Conservation (phyloP, 2,329 filamentous ascomycete genomes). For the Trichoderma sp. region DNA sequence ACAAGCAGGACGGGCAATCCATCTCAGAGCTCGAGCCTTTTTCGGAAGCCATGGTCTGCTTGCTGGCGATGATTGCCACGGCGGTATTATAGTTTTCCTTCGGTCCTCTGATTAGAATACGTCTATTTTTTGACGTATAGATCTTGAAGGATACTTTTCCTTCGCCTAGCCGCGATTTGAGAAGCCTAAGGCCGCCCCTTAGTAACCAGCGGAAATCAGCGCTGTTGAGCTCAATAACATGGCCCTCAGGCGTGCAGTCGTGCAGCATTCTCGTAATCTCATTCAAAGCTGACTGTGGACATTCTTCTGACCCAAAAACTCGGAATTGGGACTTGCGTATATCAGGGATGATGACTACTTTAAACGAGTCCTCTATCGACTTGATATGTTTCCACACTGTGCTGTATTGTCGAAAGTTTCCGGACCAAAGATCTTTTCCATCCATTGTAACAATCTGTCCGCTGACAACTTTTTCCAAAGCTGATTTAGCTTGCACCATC, state of each 20-base stretch:
- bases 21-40: background rate
- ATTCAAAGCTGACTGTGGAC: background rate
- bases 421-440: background rate
- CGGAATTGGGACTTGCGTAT: conserved; percentile 10
- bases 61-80: conserved; percentile 14
- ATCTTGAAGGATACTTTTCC: conserved; percentile 34
- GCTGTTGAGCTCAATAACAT: conserved; percentile 33
- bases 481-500: conserved; percentile 9
- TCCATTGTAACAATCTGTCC: conserved; percentile 14
- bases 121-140: conserved; percentile 33
- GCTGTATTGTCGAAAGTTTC: background rate
- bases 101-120: conserved; percentile 30
- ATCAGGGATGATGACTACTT: conserved; percentile 15
- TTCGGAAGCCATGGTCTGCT: background rate
- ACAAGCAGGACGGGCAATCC: conserved; percentile 41
- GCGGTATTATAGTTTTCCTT: conserved; percentile 11
- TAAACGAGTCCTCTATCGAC: background rate
- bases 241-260: background rate
- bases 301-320: background rate
- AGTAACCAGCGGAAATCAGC: conserved; percentile 36
- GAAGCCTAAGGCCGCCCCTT: conserved; percentile 36
- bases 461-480: background rate
- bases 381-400: background rate
- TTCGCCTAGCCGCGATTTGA: conserved; percentile 33
- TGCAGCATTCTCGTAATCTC: background rate